Evolutionary conservation across 306 rosid genomes (phyloP).

Genomic region (Quercus bicolor): DNA sequence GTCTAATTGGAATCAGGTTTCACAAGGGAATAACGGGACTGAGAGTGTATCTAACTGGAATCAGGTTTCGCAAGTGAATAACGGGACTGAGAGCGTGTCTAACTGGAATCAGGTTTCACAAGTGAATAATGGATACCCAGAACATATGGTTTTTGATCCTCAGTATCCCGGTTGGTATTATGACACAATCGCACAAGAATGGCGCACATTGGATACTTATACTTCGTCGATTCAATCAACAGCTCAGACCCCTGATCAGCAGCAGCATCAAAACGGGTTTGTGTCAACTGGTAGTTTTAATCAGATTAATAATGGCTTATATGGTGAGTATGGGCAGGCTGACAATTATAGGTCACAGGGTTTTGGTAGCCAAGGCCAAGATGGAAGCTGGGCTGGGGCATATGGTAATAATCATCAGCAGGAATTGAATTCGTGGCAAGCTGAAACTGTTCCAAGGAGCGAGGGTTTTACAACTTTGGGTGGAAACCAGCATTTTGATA

Average conservation of each 20-base stretch:
- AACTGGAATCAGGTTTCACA: constrained; percentile 58
- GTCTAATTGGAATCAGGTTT: constrained; percentile 44
- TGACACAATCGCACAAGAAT: constrained; percentile 63
- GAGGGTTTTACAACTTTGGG: constrained; percentile 29
- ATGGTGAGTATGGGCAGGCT: constrained; percentile 35
- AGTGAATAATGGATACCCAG: constrained; percentile 61
- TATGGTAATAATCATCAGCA: constrained; percentile 42
- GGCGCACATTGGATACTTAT: constrained; percentile 65
- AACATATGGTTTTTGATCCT: constrained; percentile 75
- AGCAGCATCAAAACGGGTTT: constrained; percentile 44
- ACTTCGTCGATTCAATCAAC: constrained; percentile 43
- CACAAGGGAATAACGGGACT: constrained; percentile 55
- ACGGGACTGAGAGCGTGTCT: constrained; percentile 45
- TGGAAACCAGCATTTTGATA: constrained; percentile 44
- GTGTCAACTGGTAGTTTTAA: constrained; percentile 26
- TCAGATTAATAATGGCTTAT: constrained; percentile 29
- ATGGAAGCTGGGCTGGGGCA: constrained; percentile 45
- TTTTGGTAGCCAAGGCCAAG: constrained; percentile 37
- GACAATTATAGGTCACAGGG: constrained; percentile 38
- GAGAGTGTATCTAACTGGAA: constrained; percentile 42
- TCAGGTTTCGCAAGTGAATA: constrained; percentile 55
- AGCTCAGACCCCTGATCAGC: constrained; percentile 36
- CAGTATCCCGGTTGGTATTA: constrained; percentile 83
- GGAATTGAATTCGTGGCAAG: constrained; percentile 34
- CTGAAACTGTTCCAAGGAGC: constrained; percentile 25